Evolutionary conservation across 208 protist species (phyloP), one percentile per base, ranked within the genome.

Genomic region (Acanthamoeba lenticulata): DNA sequence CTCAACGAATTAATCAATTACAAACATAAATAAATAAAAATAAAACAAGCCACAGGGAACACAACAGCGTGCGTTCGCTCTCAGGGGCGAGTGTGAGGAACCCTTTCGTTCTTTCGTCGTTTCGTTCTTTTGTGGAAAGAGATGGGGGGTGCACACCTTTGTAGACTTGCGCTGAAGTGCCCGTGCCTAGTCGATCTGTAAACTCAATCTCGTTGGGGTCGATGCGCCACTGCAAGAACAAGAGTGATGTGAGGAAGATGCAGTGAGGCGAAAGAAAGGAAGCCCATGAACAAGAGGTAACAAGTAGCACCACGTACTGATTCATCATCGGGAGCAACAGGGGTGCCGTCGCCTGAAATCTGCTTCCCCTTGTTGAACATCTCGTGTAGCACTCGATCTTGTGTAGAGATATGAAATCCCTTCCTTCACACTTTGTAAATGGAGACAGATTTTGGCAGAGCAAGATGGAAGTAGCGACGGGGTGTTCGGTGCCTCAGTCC

Each of bases 121-220:
- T 67, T 67, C 57, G 57, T 13, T 67, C n/a, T 67, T 34, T 29
- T 34, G 5, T 36, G 52, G 52, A 27, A 60, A 24, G 52, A 5
- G 52, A 60, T 15, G 11, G 38, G 0, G 9, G 29, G 4, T 42
- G 5, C 9, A 6, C 38, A 88, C 79, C 79, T 29, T 88, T 88
- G 45, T 88, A 88, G 40, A 88, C 79, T 36, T 88, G 42, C n/a
- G 79, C 79, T 21, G 45, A 62, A 3, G 79, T 60, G 32, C 79
- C 79, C 6, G 79, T 60, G 32, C 79, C 79, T 15, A 88, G 79
- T 21, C 49, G 21, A 32, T 88, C 79, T n/a, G 79, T 88, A 27
- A 88, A 88, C 32, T 52, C 49, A 44, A 88, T 52, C 45, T 52
- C 79, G 29, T 32, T 60, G 4, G 79, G 79, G 38, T 88, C 79